These are phyloP conservation scores for Suhomyces pyralidae DNA, from an alignment of 805 yeast genomes.

Conservation along the genomic window DNA sequence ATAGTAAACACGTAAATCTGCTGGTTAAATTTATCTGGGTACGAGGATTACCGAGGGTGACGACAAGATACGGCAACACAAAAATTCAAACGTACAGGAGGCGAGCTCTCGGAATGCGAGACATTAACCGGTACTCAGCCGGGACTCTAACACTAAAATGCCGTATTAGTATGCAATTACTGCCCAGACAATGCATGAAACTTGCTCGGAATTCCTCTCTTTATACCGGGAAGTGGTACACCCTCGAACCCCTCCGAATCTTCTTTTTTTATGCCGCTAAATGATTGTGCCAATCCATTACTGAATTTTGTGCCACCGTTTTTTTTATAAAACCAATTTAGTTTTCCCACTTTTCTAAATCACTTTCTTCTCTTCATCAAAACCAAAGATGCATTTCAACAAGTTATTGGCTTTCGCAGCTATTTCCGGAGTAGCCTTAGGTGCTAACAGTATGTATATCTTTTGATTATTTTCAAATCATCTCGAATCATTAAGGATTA, in stretches of 20 bases:
- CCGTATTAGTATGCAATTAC: background rate
- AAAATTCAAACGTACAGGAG: background rate
- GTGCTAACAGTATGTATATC: slow-evolving; percentile 33
- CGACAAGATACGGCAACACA: background rate
- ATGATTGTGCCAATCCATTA: background rate
- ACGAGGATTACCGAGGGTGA: background rate
- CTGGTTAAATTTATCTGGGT: background rate
- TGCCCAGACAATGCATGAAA: background rate
- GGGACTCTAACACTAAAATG: background rate
- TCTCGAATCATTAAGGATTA: background rate
- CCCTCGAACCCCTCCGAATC: background rate
- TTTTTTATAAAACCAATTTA: background rate
- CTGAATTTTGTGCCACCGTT: background rate
- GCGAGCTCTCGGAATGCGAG: background rate
- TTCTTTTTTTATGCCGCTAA: background rate
- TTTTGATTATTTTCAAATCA: background rate
- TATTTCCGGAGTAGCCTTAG: slow-evolving; percentile 45
- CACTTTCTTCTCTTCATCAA: slow-evolving; percentile 7
- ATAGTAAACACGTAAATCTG: slow-evolving; percentile 3
- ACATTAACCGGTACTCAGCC: background rate
- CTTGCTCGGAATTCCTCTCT: background rate
- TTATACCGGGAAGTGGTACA: background rate
- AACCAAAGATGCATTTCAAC: slow-evolving; percentile 52
- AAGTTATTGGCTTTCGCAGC: slow-evolving; percentile 48
- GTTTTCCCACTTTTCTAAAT: background rate